These are phyloP conservation scores for Hericium erinaceus DNA, from an alignment of 768 basidiomycete genomes.

Conservation along the genomic window DNA sequence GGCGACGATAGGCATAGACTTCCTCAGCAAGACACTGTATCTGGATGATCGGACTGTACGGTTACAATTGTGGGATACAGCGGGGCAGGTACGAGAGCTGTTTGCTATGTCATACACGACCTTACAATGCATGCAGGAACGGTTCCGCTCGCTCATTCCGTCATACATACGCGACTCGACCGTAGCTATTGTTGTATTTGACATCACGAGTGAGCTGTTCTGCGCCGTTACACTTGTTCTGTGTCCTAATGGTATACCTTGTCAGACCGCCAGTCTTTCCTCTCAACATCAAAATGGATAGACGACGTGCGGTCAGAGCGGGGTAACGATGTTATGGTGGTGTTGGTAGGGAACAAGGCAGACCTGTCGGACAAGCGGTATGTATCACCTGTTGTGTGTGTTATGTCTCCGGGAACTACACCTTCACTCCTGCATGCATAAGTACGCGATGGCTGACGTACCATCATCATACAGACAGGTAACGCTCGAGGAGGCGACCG, in stretches of 20 bases:
- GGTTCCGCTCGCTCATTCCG: slow-evolving; percentile 94
- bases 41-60: slow-evolving; percentile 96
- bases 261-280: slow-evolving; percentile 93
- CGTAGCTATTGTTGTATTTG: slow-evolving; percentile 97
- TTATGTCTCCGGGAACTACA: neutral
- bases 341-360: slow-evolving; percentile 97
- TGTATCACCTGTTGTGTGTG: slow-evolving; percentile 17
- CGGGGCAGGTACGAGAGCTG: slow-evolving; percentile 62
- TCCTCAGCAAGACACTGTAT: slow-evolving; percentile 99
- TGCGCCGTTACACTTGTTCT: neutral
- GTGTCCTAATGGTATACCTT: neutral
- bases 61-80: slow-evolving; percentile 98
- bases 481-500: slow-evolving; percentile 94
- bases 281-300: slow-evolving; percentile 98
- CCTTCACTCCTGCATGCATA: neutral
- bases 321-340: slow-evolving; percentile 96
- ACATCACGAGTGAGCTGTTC: slow-evolving; percentile 81
- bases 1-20: slow-evolving; percentile 97
- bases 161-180: slow-evolving; percentile 98
- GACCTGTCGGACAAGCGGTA: slow-evolving; percentile 98
- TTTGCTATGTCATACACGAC: neutral
- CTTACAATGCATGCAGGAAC: slow-evolving; percentile 49
- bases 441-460: slow-evolving; percentile 1
- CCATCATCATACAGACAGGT: slow-evolving; percentile 64
- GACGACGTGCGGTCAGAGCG: slow-evolving; percentile 97